These are phyloP conservation scores for Ophiocordyceps camponoti-saundersi DNA, from an alignment of 2,329 filamentous ascomycete genomes.

Conservation along the genomic window DNA sequence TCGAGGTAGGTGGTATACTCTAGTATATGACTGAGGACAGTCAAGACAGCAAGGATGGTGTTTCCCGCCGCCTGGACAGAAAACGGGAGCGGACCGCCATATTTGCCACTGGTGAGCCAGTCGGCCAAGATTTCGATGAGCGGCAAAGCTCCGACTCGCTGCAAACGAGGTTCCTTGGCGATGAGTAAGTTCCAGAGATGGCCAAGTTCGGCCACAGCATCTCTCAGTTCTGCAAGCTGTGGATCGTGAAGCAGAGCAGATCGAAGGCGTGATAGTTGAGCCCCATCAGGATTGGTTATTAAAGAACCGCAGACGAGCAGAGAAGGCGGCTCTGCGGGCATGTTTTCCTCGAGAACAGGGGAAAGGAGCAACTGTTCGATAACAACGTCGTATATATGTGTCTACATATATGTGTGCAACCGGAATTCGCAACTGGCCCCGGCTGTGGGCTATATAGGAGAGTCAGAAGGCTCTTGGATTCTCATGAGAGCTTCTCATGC, in stretches of 20 bases:
- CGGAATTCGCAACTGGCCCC: neutral
- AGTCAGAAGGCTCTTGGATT: too few relatives aligned
- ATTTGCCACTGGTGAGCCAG: neutral
- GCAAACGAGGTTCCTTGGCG: neutral
- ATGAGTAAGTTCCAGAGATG: neutral
- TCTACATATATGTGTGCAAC: neutral
- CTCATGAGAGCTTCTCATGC: too few relatives aligned
- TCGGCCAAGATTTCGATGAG: neutral
- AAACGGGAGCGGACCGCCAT: neutral
- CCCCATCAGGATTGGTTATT: neutral
- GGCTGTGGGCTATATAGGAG: neutral
- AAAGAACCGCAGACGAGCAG: slow-evolving; percentile 1
- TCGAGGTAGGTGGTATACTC: neutral
- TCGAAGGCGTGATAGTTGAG: neutral
- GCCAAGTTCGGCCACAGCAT: neutral
- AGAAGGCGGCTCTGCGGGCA: neutral
- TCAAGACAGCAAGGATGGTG: neutral
- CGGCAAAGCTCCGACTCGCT: neutral
- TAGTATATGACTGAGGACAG: neutral
- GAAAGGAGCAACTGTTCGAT: neutral
- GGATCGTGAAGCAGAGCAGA: neutral
- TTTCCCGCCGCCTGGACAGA: neutral
- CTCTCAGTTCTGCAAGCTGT: neutral
- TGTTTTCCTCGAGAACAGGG: neutral
- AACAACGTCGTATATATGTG: neutral